phyloP scores from a whole-genome alignment of 148 eudicot genomes.

The Talinum fruticosum region DNA sequence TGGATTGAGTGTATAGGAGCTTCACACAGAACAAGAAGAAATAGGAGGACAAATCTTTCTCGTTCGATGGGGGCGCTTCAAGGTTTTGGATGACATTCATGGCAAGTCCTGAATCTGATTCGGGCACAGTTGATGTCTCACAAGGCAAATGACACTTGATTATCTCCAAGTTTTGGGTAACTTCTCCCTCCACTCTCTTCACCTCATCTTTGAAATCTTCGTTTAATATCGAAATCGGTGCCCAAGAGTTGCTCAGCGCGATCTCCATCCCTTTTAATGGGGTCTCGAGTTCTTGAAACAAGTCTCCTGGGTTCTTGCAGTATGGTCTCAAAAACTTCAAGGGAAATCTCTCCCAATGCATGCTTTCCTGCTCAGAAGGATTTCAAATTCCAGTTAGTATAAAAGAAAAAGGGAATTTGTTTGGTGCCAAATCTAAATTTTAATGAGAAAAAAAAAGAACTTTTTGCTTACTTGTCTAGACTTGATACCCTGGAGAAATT shows the following conservation, averaged over 20 bases:
- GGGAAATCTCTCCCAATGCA: constrained; percentile 66
- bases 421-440: no score
- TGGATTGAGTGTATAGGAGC: constrained; percentile 45
- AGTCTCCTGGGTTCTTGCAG: constrained; percentile 51
- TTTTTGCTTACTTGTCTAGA: constrained; percentile 57
- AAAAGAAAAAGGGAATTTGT: no score
- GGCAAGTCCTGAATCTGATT: constrained; percentile 38
- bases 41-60: constrained; percentile 42
- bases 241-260: constrained; percentile 37
- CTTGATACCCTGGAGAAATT: constrained; percentile 54
- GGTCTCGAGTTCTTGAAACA: constrained; percentile 46
- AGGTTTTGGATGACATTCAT: constrained; percentile 43
- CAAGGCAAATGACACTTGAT: constrained; percentile 32
- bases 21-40: constrained; percentile 73
- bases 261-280: constrained; percentile 64
- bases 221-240: constrained; percentile 27
- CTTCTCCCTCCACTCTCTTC: constrained; percentile 28
- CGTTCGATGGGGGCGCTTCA: constrained; percentile 36
- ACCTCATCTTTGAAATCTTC: constrained; percentile 36
- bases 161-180: constrained; percentile 28
- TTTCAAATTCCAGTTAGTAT: no score
- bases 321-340: constrained; percentile 39
- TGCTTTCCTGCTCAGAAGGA: constrained; percentile 91
- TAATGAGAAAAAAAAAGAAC: no score
- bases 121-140: constrained; percentile 45